These are phyloP conservation scores for Aureobasidium uvarum DNA, from an alignment of 2,329 filamentous ascomycete genomes.

Conservation along the genomic window DNA sequence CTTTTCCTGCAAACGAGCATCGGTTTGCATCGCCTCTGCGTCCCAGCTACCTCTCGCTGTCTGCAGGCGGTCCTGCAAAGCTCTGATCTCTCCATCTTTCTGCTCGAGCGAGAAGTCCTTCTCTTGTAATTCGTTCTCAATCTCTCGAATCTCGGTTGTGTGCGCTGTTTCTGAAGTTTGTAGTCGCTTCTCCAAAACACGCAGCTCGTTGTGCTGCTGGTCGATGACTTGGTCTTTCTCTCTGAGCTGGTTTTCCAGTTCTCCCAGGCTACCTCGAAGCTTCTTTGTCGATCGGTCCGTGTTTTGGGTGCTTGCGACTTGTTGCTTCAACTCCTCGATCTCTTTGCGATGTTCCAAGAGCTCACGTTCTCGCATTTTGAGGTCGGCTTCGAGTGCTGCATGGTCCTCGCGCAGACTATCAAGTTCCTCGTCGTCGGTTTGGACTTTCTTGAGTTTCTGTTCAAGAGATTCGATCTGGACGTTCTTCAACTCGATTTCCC, in stretches of 20 bases:
- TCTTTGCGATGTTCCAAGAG: constrained; percentile 35
- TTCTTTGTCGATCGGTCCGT: constrained; percentile 42
- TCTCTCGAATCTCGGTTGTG: constrained; percentile 34
- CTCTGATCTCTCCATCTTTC: constrained; percentile 41
- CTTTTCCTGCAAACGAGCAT: constrained; percentile 41
- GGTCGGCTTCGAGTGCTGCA: constrained; percentile 50
- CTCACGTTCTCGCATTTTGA: constrained; percentile 50
- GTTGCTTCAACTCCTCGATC: constrained; percentile 24
- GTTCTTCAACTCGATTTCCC: constrained; percentile 40
- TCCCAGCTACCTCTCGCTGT: constrained; percentile 43
- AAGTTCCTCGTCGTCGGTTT: constrained; percentile 47
- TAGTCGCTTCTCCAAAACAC: constrained; percentile 37
- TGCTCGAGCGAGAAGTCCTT: constrained; percentile 47
- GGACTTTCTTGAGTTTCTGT: constrained; percentile 42
- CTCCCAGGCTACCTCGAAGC: constrained; percentile 38
- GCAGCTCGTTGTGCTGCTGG: constrained; percentile 37
- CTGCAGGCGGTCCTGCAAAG: constrained; percentile 39
- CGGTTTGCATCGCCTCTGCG: constrained; percentile 40
- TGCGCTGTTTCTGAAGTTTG: constrained; percentile 34
- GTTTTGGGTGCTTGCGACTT: constrained; percentile 32
- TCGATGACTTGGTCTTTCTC: constrained; percentile 40
- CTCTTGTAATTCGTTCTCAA: constrained; percentile 59
- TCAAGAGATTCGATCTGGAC: constrained; percentile 53
- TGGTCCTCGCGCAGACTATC: constrained; percentile 61
- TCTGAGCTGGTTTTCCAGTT: constrained; percentile 39